Evolutionary conservation across 305 asterid genomes (phyloP).

Genomic region (Caryopteris hybrid): DNA sequence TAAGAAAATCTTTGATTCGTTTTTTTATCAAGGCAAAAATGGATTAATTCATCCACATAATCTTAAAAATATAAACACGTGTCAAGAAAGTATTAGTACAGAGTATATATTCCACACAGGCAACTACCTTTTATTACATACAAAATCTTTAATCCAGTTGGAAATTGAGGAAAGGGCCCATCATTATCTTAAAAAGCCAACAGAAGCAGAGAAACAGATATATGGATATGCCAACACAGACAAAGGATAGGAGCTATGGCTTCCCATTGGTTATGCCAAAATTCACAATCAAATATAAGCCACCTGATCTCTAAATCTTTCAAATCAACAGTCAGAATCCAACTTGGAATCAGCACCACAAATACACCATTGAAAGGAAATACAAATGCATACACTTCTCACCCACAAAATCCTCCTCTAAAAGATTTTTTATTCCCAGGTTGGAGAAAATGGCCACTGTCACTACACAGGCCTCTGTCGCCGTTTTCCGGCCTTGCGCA

Average conservation of each 20-base stretch:
- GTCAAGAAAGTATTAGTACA: no score
- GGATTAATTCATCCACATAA: no score
- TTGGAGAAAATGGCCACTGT: slow-evolving; percentile 55
- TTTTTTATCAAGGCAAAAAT: no score
- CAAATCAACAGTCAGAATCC: slow-evolving; percentile 24
- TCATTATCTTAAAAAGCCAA: slow-evolving; percentile 31
- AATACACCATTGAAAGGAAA: slow-evolving; percentile 16
- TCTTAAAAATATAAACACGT: no score
- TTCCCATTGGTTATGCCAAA: slow-evolving; percentile 44
- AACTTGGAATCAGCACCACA: slow-evolving; percentile 46
- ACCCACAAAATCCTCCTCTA: slow-evolving; percentile 15
- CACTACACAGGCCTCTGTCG: slow-evolving; percentile 58
- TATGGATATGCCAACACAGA: slow-evolving; percentile 42
- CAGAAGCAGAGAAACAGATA: slow-evolving; percentile 35
- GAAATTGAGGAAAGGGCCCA: slow-evolving; percentile 17
- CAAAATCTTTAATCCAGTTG: no score
- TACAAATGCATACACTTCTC: slow-evolving; percentile 41
- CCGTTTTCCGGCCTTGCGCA: slow-evolving; percentile 58
- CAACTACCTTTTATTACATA: no score
- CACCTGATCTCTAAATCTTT: slow-evolving; percentile 33
- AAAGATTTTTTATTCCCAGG: neutral
- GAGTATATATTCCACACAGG: no score
- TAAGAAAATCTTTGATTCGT: no score
- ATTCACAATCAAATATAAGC: slow-evolving; percentile 32
- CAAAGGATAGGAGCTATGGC: slow-evolving; percentile 47